These are phyloP conservation scores for Mitragyna speciosa DNA, from an alignment of 257 asterid genomes.

Conservation along the genomic window DNA sequence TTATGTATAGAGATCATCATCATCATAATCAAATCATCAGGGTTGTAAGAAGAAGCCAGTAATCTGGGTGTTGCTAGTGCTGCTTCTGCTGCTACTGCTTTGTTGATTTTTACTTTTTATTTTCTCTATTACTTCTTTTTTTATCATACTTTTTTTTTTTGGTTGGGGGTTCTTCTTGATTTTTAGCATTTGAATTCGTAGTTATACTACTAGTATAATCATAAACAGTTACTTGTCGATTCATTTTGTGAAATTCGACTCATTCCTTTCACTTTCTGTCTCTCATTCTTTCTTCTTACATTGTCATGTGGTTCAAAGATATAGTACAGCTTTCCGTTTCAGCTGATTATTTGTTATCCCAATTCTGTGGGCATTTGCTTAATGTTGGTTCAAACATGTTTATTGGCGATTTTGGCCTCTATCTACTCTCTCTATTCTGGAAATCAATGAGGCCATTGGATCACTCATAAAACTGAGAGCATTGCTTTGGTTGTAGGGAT, in stretches of 20 bases:
- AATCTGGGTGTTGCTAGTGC: slow-evolving; percentile 15
- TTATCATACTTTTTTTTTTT: slow-evolving; percentile 21
- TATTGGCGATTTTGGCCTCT: not conserved
- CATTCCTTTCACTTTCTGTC: slow-evolving; percentile 10
- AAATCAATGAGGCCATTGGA: slow-evolving; percentile 10
- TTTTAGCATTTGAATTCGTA: not conserved
- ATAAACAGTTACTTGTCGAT: slow-evolving; percentile 23
- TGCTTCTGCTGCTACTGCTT: slow-evolving; percentile 41
- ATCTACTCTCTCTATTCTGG: not conserved
- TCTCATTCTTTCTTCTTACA: not conserved
- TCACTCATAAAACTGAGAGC: not conserved
- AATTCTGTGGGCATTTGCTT: not conserved
- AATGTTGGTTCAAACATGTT: not conserved
- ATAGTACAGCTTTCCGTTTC: not conserved
- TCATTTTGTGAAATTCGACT: slow-evolving; percentile 26
- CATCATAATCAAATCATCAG: not conserved
- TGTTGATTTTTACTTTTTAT: slow-evolving; percentile 39
- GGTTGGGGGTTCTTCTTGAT: not conserved
- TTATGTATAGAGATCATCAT: slow-evolving; percentile 31
- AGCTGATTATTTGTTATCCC: not conserved
- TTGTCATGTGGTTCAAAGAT: not conserved
- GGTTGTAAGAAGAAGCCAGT: slow-evolving; percentile 4
- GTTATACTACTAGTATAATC: slow-evolving; percentile 37
- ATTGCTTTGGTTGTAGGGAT: too few relatives aligned
- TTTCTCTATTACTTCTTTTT: slow-evolving; percentile 8